These are phyloP conservation scores for Fusarium foetens DNA, from an alignment of 2,329 filamentous ascomycete genomes.

Conservation along the genomic window DNA sequence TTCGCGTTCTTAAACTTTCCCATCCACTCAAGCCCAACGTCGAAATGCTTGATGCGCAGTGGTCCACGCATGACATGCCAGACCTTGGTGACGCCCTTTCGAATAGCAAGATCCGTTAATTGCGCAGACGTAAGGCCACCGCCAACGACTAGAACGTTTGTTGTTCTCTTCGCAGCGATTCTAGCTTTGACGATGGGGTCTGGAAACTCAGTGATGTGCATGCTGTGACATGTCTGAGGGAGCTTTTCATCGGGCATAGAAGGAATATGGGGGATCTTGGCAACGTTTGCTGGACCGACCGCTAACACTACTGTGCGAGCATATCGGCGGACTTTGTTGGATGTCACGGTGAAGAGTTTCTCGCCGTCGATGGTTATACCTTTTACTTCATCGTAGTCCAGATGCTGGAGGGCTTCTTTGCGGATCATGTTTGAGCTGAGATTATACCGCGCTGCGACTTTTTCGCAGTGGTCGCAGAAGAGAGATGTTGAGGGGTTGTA, in stretches of 20 bases:
- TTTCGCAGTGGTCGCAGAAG: slow-evolving; percentile 70
- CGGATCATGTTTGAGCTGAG: slow-evolving; percentile 62
- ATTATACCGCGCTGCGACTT: slow-evolving; percentile 65
- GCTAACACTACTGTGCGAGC: slow-evolving; percentile 75
- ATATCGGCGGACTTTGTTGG: slow-evolving; percentile 64
- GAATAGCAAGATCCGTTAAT: slow-evolving; percentile 73
- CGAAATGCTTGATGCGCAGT: slow-evolving; percentile 76
- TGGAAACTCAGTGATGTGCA: slow-evolving; percentile 70
- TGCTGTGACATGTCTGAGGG: slow-evolving; percentile 69
- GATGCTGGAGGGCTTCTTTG: slow-evolving; percentile 68
- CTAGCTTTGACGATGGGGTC: slow-evolving; percentile 62
- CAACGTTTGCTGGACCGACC: slow-evolving; percentile 73
- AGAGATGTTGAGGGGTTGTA: slow-evolving; percentile 71
- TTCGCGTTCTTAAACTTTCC: slow-evolving; percentile 83
- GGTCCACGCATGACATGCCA: slow-evolving; percentile 74
- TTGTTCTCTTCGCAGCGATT: slow-evolving; percentile 61
- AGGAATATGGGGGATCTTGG: slow-evolving; percentile 56
- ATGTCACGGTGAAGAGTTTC: slow-evolving; percentile 73
- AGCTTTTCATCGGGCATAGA: slow-evolving; percentile 45
- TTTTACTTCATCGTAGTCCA: slow-evolving; percentile 66
- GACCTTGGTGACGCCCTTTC: slow-evolving; percentile 72
- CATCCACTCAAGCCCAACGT: slow-evolving; percentile 81
- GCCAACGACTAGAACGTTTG: slow-evolving; percentile 76
- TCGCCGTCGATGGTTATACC: slow-evolving; percentile 57
- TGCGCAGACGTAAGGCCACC: slow-evolving; percentile 83